Evolutionary conservation across 192 early-diverging fungal species (phyloP).

Genomic region (Chytriomyces confervae): DNA sequence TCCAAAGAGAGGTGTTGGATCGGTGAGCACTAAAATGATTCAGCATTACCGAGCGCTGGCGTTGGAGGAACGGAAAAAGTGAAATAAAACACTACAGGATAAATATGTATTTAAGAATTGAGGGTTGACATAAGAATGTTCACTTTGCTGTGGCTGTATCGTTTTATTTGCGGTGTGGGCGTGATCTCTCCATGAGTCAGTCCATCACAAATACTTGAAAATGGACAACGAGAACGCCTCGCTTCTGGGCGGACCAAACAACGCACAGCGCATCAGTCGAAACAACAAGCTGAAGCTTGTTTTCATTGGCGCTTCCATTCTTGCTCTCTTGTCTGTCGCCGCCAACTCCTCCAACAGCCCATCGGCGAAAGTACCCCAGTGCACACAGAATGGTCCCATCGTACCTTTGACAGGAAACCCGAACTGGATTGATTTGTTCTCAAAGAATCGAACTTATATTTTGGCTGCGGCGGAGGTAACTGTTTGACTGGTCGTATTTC

Average conservation of each 20-base stretch:
- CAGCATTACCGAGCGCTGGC: constrained; percentile 40
- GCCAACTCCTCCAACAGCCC: neutral
- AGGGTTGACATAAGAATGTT: no score
- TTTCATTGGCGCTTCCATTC: no score
- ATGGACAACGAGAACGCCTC: no score
- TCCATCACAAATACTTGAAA: no score
- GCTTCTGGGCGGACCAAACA: no score
- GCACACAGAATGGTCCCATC: constrained; percentile 7
- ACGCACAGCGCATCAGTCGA: no score
- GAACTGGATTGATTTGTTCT: constrained; percentile 4
- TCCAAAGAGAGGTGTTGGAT: constrained; percentile 37
- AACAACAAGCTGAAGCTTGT: no score
- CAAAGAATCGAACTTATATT: constrained; percentile 12
- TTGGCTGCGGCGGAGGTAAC: constrained; percentile 20
- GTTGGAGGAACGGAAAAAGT: constrained; percentile 24
- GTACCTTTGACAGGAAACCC: constrained; percentile 11
- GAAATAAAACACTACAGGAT: neutral
- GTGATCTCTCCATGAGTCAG: no score
- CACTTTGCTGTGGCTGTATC: no score
- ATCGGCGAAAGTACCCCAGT: neutral
- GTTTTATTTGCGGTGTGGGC: no score
- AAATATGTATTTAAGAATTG: no score
- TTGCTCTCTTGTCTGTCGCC: no score
- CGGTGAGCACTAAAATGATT: constrained; percentile 43
- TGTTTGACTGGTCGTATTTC: neutral